Evolutionary conservation across 108 stramenopile species (phyloP).

Genomic region (Skeletonema potamos): DNA sequence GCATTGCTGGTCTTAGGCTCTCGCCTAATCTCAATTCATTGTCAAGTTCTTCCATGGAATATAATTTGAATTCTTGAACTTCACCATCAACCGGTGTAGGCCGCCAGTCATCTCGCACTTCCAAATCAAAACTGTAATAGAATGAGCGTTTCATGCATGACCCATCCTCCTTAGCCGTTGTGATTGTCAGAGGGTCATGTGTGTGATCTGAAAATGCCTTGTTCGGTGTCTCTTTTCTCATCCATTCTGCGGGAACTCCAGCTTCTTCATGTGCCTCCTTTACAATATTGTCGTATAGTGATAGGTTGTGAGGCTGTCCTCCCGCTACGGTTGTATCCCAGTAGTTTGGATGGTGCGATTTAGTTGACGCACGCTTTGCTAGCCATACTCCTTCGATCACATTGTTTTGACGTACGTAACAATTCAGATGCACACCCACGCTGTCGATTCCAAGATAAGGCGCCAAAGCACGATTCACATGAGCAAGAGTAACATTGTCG

Average conservation of each 20-base stretch:
- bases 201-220: slow-evolving; percentile 17
- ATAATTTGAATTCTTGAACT: slow-evolving; percentile 41
- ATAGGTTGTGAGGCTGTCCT: slow-evolving; percentile 35
- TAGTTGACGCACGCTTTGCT: slow-evolving; percentile 38
- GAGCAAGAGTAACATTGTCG: not conserved
- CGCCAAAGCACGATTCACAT: slow-evolving; percentile 35
- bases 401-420: slow-evolving; percentile 28
- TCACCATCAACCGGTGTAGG: slow-evolving; percentile 42
- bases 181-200: slow-evolving; percentile 29
- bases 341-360: slow-evolving; percentile 42
- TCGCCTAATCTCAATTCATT: slow-evolving; percentile 33
- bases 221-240: slow-evolving; percentile 2
- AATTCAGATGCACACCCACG: slow-evolving; percentile 44
- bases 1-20: slow-evolving; percentile 43
- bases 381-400: slow-evolving; percentile 32
- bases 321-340: slow-evolving; percentile 55
- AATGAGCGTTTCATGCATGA: slow-evolving; percentile 43
- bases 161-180: slow-evolving; percentile 39
- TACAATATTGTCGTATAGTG: slow-evolving; percentile 35
- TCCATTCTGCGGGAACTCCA: slow-evolving; percentile 32
- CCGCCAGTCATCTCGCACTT: slow-evolving; percentile 22
- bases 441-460: slow-evolving; percentile 41
- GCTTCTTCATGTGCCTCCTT: slow-evolving; percentile 50
- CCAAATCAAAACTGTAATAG: slow-evolving; percentile 46
- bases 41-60: slow-evolving; percentile 33